Base-by-base conservation (phyloP, 352 stramenopile genomes). In the Albugo laibachii region DNA sequence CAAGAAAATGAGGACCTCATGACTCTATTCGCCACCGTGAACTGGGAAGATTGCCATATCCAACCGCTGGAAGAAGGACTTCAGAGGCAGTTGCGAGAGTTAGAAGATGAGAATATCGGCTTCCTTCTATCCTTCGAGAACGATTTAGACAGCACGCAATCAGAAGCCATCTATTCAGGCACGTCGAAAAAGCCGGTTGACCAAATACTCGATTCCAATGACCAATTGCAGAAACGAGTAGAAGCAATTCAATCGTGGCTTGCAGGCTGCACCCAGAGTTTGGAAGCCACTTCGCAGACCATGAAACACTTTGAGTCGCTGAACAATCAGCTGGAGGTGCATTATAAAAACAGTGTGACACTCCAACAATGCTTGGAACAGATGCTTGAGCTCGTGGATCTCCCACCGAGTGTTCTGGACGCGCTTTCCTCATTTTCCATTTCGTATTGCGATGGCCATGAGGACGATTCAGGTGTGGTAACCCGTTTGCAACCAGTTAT, bases 261-360 rank as follows among this genome's bases (percentile, higher is more conserved):
- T 12, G 62, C 71, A 48, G 69, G 80, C 13, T 74, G 66, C 4
- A 58, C 69, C 38, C 65, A 80, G 24, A 63, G 62, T 14, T 58
- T 86, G 2, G 66, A 65, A 1, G 56, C 75, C 16, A 81, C 67
- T 1, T 80, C 74, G 1, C 59, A 62, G 21, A 78, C 69, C 49
- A 83, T 86, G 69, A 48, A 69, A 21, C 74, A 86, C 47, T 86
- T 86, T 21, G 74, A 86, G 49, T 59, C 70, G 15, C 61, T 80
- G 40, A 86, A 86, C 47, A 86, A 82, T 48, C 69, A 86, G 21
- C 55, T 86, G 35, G 74, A 86, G 48, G 59, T 86, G 45, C 62
- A 83, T 45, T 86, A 83, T 54, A 81, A 81, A 50, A 85, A 85
- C 61, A 80, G 58, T 36, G 70, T 83, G 11, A 59, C 70, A 14